Conservation (phyloP, 2,329 filamentous ascomycete species). For the Periglandula ipomoeae region DNA sequence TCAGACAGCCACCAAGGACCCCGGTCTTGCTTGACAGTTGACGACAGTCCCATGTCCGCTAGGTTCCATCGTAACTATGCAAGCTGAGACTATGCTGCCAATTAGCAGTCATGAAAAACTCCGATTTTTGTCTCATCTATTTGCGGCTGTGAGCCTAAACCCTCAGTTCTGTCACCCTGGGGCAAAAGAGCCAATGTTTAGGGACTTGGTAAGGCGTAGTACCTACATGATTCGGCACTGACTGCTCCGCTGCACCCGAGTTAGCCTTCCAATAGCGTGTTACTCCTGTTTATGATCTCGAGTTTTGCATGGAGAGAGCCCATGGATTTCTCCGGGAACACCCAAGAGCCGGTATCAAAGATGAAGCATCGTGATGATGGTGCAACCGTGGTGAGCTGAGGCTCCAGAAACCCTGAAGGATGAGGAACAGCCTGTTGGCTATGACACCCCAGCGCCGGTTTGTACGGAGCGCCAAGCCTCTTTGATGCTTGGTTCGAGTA, state of each 20-base stretch:
- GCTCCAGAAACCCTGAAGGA: neutral
- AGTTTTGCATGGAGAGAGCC: neutral
- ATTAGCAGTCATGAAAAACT: too few species aligned
- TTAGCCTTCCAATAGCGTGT: neutral
- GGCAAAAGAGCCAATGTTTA: too few species aligned
- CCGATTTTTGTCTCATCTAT: neutral
- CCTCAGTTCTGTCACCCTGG: neutral
- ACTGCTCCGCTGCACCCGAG: neutral
- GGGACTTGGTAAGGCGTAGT: too few species aligned
- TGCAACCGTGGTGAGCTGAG: too few species aligned
- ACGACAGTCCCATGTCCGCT: too few species aligned
- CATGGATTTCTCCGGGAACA: neutral
- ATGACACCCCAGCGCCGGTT: neutral
- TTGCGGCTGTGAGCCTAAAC: constrained; percentile 1
- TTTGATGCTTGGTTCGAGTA: neutral
- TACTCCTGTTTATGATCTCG: neutral
- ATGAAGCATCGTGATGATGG: neutral
- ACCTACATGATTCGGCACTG: neutral
- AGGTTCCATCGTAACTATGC: too few species aligned
- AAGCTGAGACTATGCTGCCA: too few species aligned
- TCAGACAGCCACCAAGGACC: too few species aligned
- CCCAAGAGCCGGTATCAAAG: constrained; percentile 3
- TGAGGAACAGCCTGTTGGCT: neutral
- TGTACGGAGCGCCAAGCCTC: neutral
- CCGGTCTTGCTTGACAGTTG: too few species aligned